Evolutionary conservation across 129 eudicot species (phyloP).

Genomic region (Daucus carota): DH1_v3.0 NC_030382.2:42336001-42336500

Average conservation of each 20-base stretch:
- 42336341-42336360: not conserved
- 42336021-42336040: conserved; percentile 16
- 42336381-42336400: not conserved
- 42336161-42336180: conserved; percentile 35
- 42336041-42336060: conserved; percentile 24
- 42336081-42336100: conserved; percentile 43
- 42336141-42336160: conserved; percentile 29
- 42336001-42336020: not conserved
- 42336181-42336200: conserved; percentile 44
- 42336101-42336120: conserved; percentile 28
- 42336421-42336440: conserved; percentile 1
- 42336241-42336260: conserved; percentile 28
- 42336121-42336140: conserved; percentile 41
- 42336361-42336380: not conserved
- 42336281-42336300: conserved; percentile 1
- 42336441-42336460: not conserved
- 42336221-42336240: conserved; percentile 34
- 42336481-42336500: not conserved
- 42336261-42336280: conserved; percentile 20
- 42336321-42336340: not conserved
- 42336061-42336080: conserved; percentile 41
- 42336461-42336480: not conserved
- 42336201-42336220: conserved; percentile 41
- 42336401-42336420: not conserved
- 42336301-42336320: not conserved